These are phyloP conservation scores for Straminergon stramineum DNA, from an alignment of 225 moss, liverwort and hornwort species.

Conservation along the genomic window DNA sequence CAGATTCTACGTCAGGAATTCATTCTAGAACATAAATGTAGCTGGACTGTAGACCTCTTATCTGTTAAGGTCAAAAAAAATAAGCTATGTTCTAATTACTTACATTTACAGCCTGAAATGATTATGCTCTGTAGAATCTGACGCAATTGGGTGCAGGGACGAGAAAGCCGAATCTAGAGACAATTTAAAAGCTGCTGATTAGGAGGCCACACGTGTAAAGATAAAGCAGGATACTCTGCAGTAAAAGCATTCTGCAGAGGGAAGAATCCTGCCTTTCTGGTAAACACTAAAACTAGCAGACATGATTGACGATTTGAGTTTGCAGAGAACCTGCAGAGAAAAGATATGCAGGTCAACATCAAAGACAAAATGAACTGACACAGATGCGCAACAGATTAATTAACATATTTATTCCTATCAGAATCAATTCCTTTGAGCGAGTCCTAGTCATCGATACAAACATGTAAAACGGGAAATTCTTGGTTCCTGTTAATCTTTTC, in stretches of 20 bases:
- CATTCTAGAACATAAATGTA: too few relatives aligned
- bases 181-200: background rate
- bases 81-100: too few relatives aligned
- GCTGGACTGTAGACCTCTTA: too few relatives aligned
- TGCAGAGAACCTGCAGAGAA: background rate
- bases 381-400: background rate
- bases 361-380: background rate
- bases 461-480: background rate
- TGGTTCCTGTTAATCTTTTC: constrained; percentile 1
- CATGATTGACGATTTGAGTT: background rate
- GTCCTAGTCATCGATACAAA: background rate
- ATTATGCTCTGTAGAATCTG: too few relatives aligned
- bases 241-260: background rate
- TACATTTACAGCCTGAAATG: too few relatives aligned
- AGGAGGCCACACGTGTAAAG: background rate
- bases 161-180: background rate
- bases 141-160: too few relatives aligned
- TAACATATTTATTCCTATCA: background rate
- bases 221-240: background rate
- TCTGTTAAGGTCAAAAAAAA: too few relatives aligned
- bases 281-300: background rate
- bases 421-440: background rate
- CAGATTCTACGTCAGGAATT: too few relatives aligned
- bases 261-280: background rate
- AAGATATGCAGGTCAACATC: background rate